A percentile compares a stretch with the other conserved stretches of the same genome.
phyloP scores from a whole-genome alignment of 306 rosid genomes.

The Cicer cuneatum region DNA sequence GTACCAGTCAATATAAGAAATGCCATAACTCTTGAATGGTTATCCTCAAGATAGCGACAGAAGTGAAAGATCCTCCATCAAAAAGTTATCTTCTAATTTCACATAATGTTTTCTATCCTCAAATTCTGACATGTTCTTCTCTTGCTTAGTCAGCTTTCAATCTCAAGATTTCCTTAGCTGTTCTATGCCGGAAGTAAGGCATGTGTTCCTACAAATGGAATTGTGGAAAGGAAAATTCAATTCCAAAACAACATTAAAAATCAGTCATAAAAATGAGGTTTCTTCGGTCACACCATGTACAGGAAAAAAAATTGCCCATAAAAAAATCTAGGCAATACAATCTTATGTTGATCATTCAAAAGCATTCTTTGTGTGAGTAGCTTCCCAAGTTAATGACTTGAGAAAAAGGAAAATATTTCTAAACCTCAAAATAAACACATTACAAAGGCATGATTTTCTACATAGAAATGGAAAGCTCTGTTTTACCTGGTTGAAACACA shows the following conservation, averaged over 20 bases:
- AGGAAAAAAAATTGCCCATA: neutral
- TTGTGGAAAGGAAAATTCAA: slow-evolving; percentile 37
- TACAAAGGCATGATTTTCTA: slow-evolving; percentile 2
- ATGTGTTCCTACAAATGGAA: slow-evolving; percentile 70
- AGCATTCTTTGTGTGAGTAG: neutral
- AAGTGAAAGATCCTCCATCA: slow-evolving; percentile 31
- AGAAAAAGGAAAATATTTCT: slow-evolving; percentile 6
- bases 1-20: slow-evolving; percentile 32
- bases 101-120: slow-evolving; percentile 20
- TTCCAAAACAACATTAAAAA: slow-evolving; percentile 32
- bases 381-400: slow-evolving; percentile 8
- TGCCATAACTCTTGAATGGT: slow-evolving; percentile 29
- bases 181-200: slow-evolving; percentile 85
- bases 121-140: slow-evolving; percentile 14
- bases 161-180: slow-evolving; percentile 85
- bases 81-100: slow-evolving; percentile 3
- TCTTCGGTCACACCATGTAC: neutral
- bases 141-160: slow-evolving; percentile 74
- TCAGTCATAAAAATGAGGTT: neutral
- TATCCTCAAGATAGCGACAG: slow-evolving; percentile 39
- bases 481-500: slow-evolving; percentile 87
- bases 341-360: neutral
- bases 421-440: slow-evolving; percentile 23
- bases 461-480: slow-evolving; percentile 34
- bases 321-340: slow-evolving; percentile 2